Percentiles rank a stretch among this genome's conserved stretches.
phyloP scores from a whole-genome alignment of 129 eudicot genomes.

The Dittrichia graveolens region DNA sequence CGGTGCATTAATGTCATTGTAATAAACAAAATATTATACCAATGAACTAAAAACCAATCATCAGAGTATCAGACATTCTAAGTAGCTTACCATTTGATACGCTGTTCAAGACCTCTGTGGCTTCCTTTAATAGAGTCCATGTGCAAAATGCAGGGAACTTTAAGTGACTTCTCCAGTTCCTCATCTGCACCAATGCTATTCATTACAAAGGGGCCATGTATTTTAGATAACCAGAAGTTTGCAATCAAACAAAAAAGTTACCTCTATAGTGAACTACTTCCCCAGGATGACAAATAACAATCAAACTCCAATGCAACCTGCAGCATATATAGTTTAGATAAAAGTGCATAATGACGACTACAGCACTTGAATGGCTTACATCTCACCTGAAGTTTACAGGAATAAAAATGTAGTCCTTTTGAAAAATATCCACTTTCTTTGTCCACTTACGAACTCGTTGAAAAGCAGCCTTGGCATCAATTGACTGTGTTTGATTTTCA shows the following conservation, averaged over 20 bases:
- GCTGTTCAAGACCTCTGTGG: slow-evolving; percentile 64
- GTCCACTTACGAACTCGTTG: slow-evolving; percentile 81
- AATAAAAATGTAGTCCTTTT: slow-evolving; percentile 71
- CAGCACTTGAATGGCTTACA: slow-evolving; percentile 11
- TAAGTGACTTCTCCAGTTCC: slow-evolving; percentile 35
- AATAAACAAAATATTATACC: too few relatives aligned
- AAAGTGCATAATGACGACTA: slow-evolving; percentile 5
- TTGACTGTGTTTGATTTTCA: slow-evolving; percentile 37
- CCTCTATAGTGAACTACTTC: slow-evolving; percentile 53
- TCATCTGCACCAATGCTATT: slow-evolving; percentile 43
- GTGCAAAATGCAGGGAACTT: slow-evolving; percentile 75
- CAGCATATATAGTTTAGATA: slow-evolving; percentile 26
- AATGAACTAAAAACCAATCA: not conserved
- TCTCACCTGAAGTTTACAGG: slow-evolving; percentile 85
- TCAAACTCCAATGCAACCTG: slow-evolving; percentile 90
- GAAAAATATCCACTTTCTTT: slow-evolving; percentile 65
- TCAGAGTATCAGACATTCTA: slow-evolving; percentile 11
- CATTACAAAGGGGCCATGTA: slow-evolving; percentile 10
- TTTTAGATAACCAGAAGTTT: slow-evolving; percentile 3
- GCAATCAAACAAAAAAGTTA: slow-evolving; percentile 22
- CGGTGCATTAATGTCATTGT: too few relatives aligned
- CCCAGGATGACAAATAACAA: slow-evolving; percentile 84
- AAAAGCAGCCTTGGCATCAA: slow-evolving; percentile 57
- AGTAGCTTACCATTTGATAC: slow-evolving; percentile 52
- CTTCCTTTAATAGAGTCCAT: slow-evolving; percentile 83